Evolutionary conservation across 2,329 filamentous ascomycete species (phyloP).

Genomic region (Aspergillus sp.): DNA sequence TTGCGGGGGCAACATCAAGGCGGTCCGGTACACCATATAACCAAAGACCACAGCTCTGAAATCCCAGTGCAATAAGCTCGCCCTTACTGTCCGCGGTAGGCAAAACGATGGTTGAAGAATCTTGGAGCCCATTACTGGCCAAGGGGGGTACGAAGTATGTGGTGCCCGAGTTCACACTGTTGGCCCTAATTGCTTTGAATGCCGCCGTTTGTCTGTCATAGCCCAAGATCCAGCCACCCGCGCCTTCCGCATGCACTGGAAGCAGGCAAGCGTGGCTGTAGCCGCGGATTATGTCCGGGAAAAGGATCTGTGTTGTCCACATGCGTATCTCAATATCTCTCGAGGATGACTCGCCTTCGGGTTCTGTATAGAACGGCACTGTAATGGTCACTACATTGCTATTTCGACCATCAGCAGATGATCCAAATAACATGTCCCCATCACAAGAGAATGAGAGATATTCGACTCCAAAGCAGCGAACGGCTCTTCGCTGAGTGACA

Average conservation of each 20-base stretch:
- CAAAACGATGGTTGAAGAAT: slow-evolving; percentile 62
- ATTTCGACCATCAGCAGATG: slow-evolving; percentile 60
- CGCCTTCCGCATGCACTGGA: slow-evolving; percentile 44
- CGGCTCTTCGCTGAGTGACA: slow-evolving; percentile 64
- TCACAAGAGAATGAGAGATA: slow-evolving; percentile 70
- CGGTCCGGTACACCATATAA: slow-evolving; percentile 73
- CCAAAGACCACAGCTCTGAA: slow-evolving; percentile 69
- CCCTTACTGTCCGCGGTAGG: slow-evolving; percentile 66
- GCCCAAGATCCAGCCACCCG: slow-evolving; percentile 71
- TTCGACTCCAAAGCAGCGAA: slow-evolving; percentile 75
- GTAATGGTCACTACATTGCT: slow-evolving; percentile 72
- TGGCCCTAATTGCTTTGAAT: slow-evolving; percentile 71
- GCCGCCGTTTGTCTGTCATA: slow-evolving; percentile 74
- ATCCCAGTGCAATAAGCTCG: slow-evolving; percentile 69
- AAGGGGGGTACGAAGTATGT: slow-evolving; percentile 72
- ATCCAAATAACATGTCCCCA: slow-evolving; percentile 72
- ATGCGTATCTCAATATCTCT: slow-evolving; percentile 64
- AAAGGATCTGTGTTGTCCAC: slow-evolving; percentile 82
- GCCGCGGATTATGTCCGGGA: slow-evolving; percentile 73
- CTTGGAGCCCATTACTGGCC: slow-evolving; percentile 43
- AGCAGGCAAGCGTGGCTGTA: slow-evolving; percentile 73
- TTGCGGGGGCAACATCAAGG: slow-evolving; percentile 53
- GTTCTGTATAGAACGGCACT: slow-evolving; percentile 69
- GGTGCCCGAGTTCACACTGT: slow-evolving; percentile 69
- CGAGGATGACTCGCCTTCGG: slow-evolving; percentile 45